These are phyloP conservation scores for Ophiostoma perfectum DNA, from an alignment of 2,329 filamentous ascomycete species.

Conservation along the genomic window DNA sequence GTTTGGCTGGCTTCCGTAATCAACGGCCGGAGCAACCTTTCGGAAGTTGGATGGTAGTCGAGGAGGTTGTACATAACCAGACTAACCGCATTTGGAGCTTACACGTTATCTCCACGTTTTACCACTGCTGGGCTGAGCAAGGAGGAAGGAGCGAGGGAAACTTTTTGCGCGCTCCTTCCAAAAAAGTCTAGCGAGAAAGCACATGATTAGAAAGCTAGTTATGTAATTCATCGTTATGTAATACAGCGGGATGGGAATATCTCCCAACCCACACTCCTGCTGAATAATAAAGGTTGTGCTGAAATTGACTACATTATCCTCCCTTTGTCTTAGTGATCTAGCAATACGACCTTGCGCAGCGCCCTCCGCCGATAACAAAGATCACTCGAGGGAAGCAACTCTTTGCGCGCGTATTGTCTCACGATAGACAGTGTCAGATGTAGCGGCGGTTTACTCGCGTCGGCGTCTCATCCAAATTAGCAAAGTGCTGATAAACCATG, in stretches of 20 bases:
- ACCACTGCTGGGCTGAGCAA: slow-evolving; percentile 6
- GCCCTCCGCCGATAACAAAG: background rate
- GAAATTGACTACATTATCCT: background rate
- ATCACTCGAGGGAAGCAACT: background rate
- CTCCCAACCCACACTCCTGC: too few relatives aligned
- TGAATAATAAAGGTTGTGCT: background rate
- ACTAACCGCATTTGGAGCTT: slow-evolving; percentile 2
- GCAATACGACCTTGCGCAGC: background rate
- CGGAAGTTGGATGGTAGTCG: too few relatives aligned
- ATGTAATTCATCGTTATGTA: too few relatives aligned
- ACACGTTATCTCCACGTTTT: background rate
- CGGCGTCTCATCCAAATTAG: background rate
- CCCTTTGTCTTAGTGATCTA: background rate
- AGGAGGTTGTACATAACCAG: background rate
- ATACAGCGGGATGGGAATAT: too few relatives aligned
- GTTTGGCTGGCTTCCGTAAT: background rate
- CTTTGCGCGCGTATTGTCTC: background rate
- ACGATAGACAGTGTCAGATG: background rate
- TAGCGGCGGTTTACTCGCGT: background rate
- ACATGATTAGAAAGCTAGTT: too few relatives aligned
- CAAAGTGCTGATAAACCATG: background rate
- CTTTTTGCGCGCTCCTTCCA: slow-evolving; percentile 13
- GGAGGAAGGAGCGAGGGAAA: background rate
- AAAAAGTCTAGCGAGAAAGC: background rate
- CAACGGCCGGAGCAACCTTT: too few relatives aligned